Conservation (phyloP, 805 yeast genomes). For the Candida adriatica region DNA sequence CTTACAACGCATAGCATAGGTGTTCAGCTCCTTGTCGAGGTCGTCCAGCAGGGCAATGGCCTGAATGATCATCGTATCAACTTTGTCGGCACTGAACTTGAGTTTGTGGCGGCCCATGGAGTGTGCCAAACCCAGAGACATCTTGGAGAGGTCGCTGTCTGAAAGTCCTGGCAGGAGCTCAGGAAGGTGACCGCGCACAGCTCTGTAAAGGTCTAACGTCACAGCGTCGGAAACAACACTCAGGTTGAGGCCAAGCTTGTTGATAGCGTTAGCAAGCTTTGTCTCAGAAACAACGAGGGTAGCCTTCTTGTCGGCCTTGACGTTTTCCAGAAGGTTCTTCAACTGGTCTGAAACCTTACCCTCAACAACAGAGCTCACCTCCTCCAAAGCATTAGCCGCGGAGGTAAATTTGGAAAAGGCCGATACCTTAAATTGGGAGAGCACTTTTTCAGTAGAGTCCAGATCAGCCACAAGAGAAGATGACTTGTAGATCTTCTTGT, state of each 20-base stretch:
- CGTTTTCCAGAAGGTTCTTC: constrained; percentile 65
- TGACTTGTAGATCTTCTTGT: constrained; percentile 92
- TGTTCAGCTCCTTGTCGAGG: constrained; percentile 94
- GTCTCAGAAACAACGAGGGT: constrained; percentile 91
- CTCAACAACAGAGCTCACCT: constrained; percentile 85
- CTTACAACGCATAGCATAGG: constrained; percentile 97
- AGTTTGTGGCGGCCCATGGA: constrained; percentile 97
- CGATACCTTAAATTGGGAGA: constrained; percentile 86
- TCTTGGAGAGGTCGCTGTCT: constrained; percentile 77
- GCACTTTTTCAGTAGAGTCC: constrained; percentile 75
- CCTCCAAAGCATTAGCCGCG: constrained; percentile 95
- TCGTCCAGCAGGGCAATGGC: constrained; percentile 97
- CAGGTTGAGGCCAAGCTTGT: constrained; percentile 84
- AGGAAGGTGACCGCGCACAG: constrained; percentile 90
- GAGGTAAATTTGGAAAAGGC: constrained; percentile 92
- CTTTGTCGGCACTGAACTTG: constrained; percentile 96
- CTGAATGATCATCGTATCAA: constrained; percentile 98
- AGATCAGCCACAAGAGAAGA: constrained; percentile 67
- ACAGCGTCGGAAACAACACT: constrained; percentile 92
- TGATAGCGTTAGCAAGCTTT: constrained; percentile 92
- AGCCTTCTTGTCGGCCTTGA: constrained; percentile 75
- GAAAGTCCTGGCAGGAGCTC: constrained; percentile 90
- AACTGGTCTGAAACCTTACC: constrained; percentile 89
- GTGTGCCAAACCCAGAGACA: constrained; percentile 98
- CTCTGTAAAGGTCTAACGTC: constrained; percentile 89